These are phyloP conservation scores for Rhytidhysteron rufulum DNA, from an alignment of 2,329 filamentous ascomycete species.

Conservation along the genomic window DNA sequence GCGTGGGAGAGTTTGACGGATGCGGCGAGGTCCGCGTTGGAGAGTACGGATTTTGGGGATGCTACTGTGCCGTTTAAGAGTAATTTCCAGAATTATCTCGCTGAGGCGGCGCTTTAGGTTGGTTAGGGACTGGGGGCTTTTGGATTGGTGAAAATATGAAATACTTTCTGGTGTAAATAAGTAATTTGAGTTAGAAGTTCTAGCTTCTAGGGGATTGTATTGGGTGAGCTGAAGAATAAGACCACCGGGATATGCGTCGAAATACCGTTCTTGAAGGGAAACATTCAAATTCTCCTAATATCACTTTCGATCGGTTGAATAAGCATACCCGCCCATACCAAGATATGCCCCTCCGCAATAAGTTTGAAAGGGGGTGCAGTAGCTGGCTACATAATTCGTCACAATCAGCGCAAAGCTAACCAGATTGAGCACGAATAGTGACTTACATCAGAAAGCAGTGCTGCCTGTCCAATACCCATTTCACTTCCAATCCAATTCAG, in stretches of 20 bases:
- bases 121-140: no score
- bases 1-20: slow-evolving; percentile 49
- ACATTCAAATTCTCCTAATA: no score
- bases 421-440: neutral
- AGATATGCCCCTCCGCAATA: slow-evolving; percentile 1
- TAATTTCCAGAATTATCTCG: slow-evolving; percentile 47
- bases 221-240: no score
- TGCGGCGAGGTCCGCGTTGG: slow-evolving; percentile 41
- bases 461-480: slow-evolving; percentile 1
- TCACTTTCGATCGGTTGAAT: neutral
- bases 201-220: no score
- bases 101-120: slow-evolving; percentile 17
- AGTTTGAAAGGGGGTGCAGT: neutral
- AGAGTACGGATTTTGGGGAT: slow-evolving; percentile 44
- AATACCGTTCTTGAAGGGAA: no score
- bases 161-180: no score
- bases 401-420: neutral
- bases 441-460: neutral
- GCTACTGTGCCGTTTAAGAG: slow-evolving; percentile 47
- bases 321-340: slow-evolving; percentile 2
- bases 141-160: no score
- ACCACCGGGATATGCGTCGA: no score
- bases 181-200: no score
- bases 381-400: neutral
- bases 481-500: neutral